Evolutionary conservation across 1,284 basidiomycete genomes (phyloP).

Genomic region (Cutaneotrichosporon sp.): DNA sequence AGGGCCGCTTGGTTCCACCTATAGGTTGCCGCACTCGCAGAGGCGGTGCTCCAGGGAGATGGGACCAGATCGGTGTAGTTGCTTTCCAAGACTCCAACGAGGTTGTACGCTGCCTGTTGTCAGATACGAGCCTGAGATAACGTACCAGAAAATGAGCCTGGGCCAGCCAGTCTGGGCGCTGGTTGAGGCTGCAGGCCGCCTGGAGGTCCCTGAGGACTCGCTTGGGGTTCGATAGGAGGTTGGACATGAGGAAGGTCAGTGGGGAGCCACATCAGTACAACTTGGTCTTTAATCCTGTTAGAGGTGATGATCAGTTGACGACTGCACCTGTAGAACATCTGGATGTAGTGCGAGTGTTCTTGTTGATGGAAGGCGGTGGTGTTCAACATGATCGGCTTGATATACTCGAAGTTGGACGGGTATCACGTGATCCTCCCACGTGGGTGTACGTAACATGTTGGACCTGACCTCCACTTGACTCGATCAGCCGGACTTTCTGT

Average conservation of each 20-base stretch:
- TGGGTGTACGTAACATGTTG: not conserved
- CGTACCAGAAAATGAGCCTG: not conserved
- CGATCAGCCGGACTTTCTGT: not conserved
- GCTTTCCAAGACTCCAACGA: not conserved
- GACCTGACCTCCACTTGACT: constrained; percentile 4
- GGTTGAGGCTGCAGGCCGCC: not conserved
- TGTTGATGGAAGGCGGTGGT: not conserved
- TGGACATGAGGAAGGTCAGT: not conserved
- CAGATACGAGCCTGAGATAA: not conserved
- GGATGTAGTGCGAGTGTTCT: not conserved
- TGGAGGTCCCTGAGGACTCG: not conserved
- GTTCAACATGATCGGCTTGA: too few relatives aligned
- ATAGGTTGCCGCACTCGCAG: too few relatives aligned
- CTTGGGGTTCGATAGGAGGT: not conserved
- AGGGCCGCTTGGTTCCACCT: too few relatives aligned
- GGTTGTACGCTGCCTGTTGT: too few relatives aligned
- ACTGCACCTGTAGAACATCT: not conserved
- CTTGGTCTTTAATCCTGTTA: not conserved
- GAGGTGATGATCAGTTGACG: not conserved
- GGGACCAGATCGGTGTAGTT: not conserved
- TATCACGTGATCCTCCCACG: not conserved
- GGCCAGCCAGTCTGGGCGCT: not conserved
- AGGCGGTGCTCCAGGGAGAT: too few relatives aligned
- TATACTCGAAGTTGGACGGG: not conserved
- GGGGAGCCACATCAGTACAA: not conserved